Conservation (phyloP, 371 early-diverging fungal genomes). For the Mucor plumbeus region DNA sequence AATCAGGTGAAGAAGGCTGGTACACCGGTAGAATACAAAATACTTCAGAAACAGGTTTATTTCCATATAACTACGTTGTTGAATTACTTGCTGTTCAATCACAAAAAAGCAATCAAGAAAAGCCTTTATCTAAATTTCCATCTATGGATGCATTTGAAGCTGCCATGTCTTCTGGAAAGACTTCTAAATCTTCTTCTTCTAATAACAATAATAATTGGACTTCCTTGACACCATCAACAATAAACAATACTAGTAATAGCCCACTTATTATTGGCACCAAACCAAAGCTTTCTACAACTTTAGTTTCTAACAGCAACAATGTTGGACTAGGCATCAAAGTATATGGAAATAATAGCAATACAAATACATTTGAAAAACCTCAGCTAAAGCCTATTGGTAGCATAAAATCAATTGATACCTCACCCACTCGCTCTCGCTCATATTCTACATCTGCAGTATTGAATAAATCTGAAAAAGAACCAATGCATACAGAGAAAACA, state of each 20-base stretch:
- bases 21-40: conserved; percentile 57
- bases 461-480: background rate
- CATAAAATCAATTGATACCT: background rate
- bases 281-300: conserved; percentile 3
- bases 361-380: conserved; percentile 12
- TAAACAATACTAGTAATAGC: background rate
- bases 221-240: background rate
- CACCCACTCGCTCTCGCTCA: conserved; percentile 26
- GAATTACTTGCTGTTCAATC: background rate
- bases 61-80: conserved; percentile 63
- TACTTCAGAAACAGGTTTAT: conserved; percentile 52
- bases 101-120: background rate
- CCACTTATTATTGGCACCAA: background rate
- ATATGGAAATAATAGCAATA: background rate
- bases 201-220: background rate
- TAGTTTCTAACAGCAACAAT: background rate
- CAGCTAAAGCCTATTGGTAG: conserved; percentile 5
- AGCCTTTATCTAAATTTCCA: conserved; percentile 5
- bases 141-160: conserved; percentile 35
- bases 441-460: conserved; percentile 27
- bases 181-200: background rate
- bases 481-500: background rate
- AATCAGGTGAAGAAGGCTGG: conserved; percentile 66
- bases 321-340: background rate
- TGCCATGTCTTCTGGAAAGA: conserved; percentile 23